A percentile compares a stretch with the other conserved stretches of the same genome.
These are phyloP conservation scores for Senna tora DNA, from an alignment of 306 rosid genomes.

Conservation along the genomic window DNA sequence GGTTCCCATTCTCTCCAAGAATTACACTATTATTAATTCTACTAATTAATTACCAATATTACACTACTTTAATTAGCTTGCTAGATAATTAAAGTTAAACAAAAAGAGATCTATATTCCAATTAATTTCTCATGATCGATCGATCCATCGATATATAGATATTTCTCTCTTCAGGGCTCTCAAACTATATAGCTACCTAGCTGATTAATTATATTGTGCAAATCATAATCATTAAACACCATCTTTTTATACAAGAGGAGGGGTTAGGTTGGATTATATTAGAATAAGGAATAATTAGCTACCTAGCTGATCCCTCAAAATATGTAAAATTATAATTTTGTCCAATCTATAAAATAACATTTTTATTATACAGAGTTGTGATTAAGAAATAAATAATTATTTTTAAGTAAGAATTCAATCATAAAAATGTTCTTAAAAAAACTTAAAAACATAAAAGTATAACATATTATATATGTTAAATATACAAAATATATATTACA, in stretches of 20 bases:
- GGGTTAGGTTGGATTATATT: conserved; percentile 48
- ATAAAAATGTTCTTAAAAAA: too few relatives aligned
- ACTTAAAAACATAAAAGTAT: too few relatives aligned
- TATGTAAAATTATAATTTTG: too few relatives aligned
- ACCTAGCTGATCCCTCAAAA: conserved; percentile 70
- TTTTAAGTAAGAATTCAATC: too few relatives aligned
- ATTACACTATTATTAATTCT: conserved; percentile 40
- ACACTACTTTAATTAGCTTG: conserved; percentile 42
- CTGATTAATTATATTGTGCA: conserved; percentile 47
- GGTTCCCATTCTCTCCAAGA: conserved; percentile 42
- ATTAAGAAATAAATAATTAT: too few relatives aligned
- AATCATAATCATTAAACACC: conserved; percentile 47
- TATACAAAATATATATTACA: too few relatives aligned
- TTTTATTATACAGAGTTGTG: too few relatives aligned
- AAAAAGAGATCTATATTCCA: conserved; percentile 54
- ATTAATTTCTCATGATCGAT: conserved; percentile 51
- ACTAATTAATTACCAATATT: conserved; percentile 39
- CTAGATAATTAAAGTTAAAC: conserved; percentile 39
- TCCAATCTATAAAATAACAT: too few relatives aligned
- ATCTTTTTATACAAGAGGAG: conserved; percentile 65
- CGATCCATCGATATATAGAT: too few relatives aligned
- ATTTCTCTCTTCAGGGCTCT: too few relatives aligned
- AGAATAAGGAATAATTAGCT: conserved; percentile 57
- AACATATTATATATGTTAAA: too few relatives aligned
- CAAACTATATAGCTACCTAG: too few relatives aligned